Percentiles rank a stretch among this genome's conserved stretches.
These are phyloP conservation scores for Luvunga scandens DNA, from an alignment of 345 rosid genomes.

Conservation along the genomic window DNA sequence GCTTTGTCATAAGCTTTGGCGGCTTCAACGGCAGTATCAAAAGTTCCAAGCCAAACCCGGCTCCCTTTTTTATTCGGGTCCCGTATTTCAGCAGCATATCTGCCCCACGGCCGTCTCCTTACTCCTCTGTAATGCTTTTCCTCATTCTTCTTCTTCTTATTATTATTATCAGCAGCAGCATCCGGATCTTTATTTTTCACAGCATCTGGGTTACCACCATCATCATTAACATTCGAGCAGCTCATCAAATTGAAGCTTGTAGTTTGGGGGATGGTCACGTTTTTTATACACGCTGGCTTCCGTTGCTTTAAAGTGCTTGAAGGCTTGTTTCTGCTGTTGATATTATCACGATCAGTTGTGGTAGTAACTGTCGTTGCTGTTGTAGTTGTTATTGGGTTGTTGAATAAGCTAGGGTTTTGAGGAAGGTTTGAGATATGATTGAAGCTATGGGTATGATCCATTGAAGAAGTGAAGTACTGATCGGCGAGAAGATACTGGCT, in stretches of 20 bases:
- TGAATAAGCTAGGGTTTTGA: background rate
- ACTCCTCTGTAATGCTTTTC: conserved; percentile 82
- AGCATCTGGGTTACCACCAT: conserved; percentile 10
- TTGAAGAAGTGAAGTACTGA: conserved; percentile 15
- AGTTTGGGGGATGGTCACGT: conserved; percentile 44
- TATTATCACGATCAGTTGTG: no score
- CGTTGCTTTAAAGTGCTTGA: conserved; percentile 57
- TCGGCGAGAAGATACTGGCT: conserved; percentile 66
- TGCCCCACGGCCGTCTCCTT: conserved; percentile 89
- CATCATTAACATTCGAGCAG: background rate
- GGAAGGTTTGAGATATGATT: background rate
- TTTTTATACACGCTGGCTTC: conserved; percentile 46
- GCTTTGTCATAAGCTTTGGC: conserved; percentile 89
- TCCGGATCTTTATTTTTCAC: background rate
- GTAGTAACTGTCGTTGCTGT: no score
- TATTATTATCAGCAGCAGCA: background rate
- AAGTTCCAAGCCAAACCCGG: conserved; percentile 93
- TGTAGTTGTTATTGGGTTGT: background rate
- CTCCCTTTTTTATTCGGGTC: conserved; percentile 86
- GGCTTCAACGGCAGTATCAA: conserved; percentile 77
- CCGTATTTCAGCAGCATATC: conserved; percentile 89
- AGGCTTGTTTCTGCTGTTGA: background rate
- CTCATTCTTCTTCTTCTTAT: no score
- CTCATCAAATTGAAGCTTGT: conserved; percentile 11
- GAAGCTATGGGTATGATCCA: conserved; percentile 29